Percentiles rank a stretch among this genome's conserved stretches.
phyloP scores from a whole-genome alignment of 2,329 filamentous ascomycete species.

The Simplicillium sp. region DNA sequence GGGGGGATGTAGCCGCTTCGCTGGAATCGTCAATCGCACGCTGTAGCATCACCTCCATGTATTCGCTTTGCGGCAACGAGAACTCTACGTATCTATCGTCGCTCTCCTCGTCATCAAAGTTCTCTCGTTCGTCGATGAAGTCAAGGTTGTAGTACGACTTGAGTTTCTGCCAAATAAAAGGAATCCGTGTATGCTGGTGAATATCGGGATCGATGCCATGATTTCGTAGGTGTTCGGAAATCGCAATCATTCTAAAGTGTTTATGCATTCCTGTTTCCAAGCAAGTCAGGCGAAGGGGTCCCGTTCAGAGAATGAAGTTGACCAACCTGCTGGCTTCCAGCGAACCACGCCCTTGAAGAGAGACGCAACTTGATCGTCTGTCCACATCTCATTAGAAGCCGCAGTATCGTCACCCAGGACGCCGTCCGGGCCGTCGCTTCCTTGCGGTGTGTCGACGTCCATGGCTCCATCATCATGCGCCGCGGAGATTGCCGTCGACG shows the following conservation, averaged over 20 bases:
- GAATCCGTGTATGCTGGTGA: constrained; percentile 74
- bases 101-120: constrained; percentile 50
- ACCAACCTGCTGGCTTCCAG: constrained; percentile 87
- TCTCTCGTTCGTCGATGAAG: constrained; percentile 76
- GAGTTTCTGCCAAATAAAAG: constrained; percentile 87
- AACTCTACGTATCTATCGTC: constrained; percentile 58
- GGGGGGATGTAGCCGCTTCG: constrained; percentile 37
- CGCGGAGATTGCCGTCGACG: constrained; percentile 20
- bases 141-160: constrained; percentile 75
- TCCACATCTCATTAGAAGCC: constrained; percentile 64
- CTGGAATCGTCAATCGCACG: constrained; percentile 33
- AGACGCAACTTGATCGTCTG: constrained; percentile 87
- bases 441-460: constrained; percentile 47
- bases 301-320: background rate
- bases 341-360: constrained; percentile 87
- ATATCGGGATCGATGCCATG: constrained; percentile 67
- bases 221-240: constrained; percentile 69
- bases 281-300: background rate
- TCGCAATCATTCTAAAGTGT: constrained; percentile 84
- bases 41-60: constrained; percentile 35
- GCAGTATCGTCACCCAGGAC: too few species aligned
- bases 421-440: constrained; percentile 19
- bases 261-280: constrained; percentile 70
- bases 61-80: constrained; percentile 42
- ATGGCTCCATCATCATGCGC: constrained; percentile 52